Evolutionary conservation across 1,284 basidiomycete genomes (phyloP).

Genomic region (Pascua guehoae): DNA sequence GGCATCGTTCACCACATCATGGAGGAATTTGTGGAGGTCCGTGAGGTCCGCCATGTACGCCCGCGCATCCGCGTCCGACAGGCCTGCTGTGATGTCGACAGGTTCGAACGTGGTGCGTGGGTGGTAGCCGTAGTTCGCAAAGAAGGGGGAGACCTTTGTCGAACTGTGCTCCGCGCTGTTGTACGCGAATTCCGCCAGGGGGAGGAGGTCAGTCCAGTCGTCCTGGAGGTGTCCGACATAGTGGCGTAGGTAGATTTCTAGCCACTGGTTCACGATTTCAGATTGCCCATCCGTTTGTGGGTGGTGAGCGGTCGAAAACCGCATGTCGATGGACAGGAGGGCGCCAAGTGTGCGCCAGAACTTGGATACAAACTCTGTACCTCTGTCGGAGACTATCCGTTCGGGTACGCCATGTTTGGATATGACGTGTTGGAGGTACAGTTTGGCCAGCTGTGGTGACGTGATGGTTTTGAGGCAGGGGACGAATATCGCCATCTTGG

Average conservation of each 20-base stretch:
- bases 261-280: conserved; percentile 50
- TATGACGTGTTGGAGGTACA: too few species aligned
- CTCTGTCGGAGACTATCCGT: background rate
- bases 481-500: conserved; percentile 15
- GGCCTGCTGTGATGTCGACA: background rate
- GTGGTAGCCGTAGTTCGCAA: conserved; percentile 47
- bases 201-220: conserved; percentile 53
- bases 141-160: conserved; percentile 27
- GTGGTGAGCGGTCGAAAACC: conserved; percentile 44
- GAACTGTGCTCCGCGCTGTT: conserved; percentile 47
- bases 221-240: conserved; percentile 48
- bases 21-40: background rate
- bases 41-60: too few species aligned
- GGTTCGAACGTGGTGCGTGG: conserved; percentile 18
- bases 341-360: conserved; percentile 19
- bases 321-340: too few species aligned
- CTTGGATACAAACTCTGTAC: background rate
- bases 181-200: conserved; percentile 53
- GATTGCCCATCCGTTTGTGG: conserved; percentile 54
- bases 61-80: background rate
- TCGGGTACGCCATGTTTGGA: background rate
- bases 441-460: background rate
- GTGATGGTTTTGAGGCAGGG: too few species aligned
- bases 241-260: conserved; percentile 49
- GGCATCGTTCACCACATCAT: background rate